Evolutionary conservation across 208 protist genomes (phyloP), one percentile per base, ranked within the genome.

Genomic region (Endotrypanum monterogeii): DNA sequence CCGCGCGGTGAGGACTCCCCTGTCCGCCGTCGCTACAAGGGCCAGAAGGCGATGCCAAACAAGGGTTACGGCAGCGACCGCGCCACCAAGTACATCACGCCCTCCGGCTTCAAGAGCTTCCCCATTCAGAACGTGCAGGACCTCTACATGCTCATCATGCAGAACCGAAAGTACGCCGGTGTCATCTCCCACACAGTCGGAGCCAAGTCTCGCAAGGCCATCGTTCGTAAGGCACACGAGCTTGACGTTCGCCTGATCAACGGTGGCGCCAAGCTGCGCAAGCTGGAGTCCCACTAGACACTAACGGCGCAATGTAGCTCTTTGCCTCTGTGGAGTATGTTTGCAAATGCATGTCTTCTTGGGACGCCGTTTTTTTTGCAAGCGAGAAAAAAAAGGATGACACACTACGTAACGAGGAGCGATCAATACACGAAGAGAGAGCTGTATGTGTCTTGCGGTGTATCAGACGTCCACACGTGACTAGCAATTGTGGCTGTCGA

Each of bases 121-220:
- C 86, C 88, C 71, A 92, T 99, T 69, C 85, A 88, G 85, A 99
- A 97, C 76, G 91, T 98, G 68, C 86, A 98, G 83, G 99, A 99
- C 75, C 93, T 99, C 61, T 98, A 99, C 88, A 94, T 99, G 86
- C 97, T 99, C 37, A 87, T 99, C 41, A 99, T 99, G 99, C 98
- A 99, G 87, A 99, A 99, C 98, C 96, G 98, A 79, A 99, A 98
- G 89, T 99, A 99, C 91, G 96, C 97, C 66, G 99, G 98, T 67
- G 97, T 99, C 75, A 99, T 99, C 87, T 92, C 91, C 60, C 84
- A 96, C 91, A 98, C 91, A 72, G 96, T 99, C 50, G 98, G 97
- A 46, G 97, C 98, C 60, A 94, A 94, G 78, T 91, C 90, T 65
- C 96, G 98, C 85, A 98, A 99, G 90, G 93, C 94, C 37, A 99